Percentiles rank a stretch among this genome's conserved stretches.
These are phyloP conservation scores for Gaertneriomyces sp. DNA, from an alignment of 192 early-diverging fungal genomes.

Conservation along the genomic window DNA sequence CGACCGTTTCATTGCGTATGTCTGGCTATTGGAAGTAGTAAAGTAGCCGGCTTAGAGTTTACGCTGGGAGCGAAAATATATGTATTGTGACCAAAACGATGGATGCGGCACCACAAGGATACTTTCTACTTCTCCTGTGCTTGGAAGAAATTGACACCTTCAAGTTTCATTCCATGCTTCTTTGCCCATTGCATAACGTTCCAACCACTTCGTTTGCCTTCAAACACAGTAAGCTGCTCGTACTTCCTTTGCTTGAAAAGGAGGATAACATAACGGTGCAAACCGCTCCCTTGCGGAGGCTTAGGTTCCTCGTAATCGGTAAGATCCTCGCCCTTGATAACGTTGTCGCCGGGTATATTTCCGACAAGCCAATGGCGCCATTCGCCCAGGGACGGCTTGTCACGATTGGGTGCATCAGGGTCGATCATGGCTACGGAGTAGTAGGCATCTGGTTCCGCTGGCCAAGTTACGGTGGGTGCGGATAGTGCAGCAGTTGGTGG, in stretches of 20 bases:
- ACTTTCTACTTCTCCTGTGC: constrained; percentile 19
- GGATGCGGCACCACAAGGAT: too few species aligned
- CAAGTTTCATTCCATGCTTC: constrained; percentile 15
- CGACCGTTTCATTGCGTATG: too few species aligned
- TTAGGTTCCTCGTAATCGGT: constrained; percentile 32
- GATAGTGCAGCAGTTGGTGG: constrained; percentile 21
- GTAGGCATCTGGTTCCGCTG: constrained; percentile 16
- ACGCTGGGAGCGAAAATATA: too few species aligned
- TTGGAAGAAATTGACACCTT: constrained; percentile 21
- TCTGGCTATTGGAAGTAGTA: too few species aligned
- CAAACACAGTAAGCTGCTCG: constrained; percentile 15
- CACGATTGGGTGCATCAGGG: constrained; percentile 22
- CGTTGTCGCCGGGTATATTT: constrained; percentile 19
- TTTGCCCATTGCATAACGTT: constrained; percentile 23
- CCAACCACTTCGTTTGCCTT: constrained; percentile 13
- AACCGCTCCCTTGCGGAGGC: constrained; percentile 48
- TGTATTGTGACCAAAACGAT: too few species aligned
- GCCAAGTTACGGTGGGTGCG: constrained; percentile 21
- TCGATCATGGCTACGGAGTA: constrained; percentile 23
- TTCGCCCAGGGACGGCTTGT: constrained; percentile 21
- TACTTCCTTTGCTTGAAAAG: constrained; percentile 46
- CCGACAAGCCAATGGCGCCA: constrained; percentile 24
- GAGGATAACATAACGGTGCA: constrained; percentile 59
- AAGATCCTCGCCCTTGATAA: constrained; percentile 23
- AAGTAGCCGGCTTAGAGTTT: too few species aligned